A percentile compares a stretch with the other conserved stretches of the same genome.
phyloP scores from a whole-genome alignment of 169 alveolate species.

The Plasmodium knowlesi region DNA sequence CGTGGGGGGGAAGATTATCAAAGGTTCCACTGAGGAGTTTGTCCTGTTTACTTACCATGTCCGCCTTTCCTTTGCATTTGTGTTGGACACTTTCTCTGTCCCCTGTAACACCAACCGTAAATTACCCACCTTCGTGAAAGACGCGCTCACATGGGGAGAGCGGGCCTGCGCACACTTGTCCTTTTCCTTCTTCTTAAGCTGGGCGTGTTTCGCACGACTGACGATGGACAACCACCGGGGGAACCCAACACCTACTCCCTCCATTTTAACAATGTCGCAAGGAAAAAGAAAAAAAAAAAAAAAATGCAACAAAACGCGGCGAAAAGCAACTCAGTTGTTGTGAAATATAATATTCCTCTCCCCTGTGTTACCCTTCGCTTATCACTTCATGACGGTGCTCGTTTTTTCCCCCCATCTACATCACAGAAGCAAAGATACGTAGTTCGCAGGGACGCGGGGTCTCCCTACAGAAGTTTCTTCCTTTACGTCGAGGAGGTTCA shows the following conservation, averaged over 20 bases:
- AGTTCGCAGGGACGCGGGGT: constrained; percentile 36
- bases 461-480: constrained; percentile 46
- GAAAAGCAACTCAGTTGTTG: not conserved
- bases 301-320: not conserved
- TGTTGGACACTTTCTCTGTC: not conserved
- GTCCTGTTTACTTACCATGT: too few species aligned
- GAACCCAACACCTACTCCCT: constrained; percentile 37
- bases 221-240: not conserved
- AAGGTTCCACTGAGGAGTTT: not conserved
- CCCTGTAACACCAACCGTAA: not conserved
- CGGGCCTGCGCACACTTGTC: not conserved
- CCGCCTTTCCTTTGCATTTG: not conserved
- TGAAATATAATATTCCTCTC: not conserved
- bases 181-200: constrained; percentile 40
- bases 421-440: constrained; percentile 65
- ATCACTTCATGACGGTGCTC: not conserved
- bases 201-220: not conserved
- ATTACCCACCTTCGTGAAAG: not conserved
- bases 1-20: not conserved
- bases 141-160: constrained; percentile 20
- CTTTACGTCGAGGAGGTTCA: constrained; percentile 63
- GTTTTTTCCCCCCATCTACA: not conserved
- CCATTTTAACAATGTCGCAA: constrained; percentile 51
- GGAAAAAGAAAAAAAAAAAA: not conserved
- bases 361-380: not conserved